phyloP scores from a whole-genome alignment of 306 rosid species.

The Hippophae rhamnoides region DNA sequence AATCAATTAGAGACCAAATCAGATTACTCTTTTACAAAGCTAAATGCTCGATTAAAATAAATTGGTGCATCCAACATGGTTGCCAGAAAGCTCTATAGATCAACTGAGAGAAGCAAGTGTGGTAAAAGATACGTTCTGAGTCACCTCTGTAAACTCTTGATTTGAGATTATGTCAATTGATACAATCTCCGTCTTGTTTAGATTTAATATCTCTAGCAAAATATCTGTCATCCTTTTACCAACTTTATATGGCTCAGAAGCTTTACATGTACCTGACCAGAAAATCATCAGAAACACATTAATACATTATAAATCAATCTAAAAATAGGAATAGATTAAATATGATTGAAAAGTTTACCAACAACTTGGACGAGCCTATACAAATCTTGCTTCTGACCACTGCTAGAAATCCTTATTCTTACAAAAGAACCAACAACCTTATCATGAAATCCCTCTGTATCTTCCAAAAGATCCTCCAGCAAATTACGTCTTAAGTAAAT shows the following conservation, averaged over 20 bases:
- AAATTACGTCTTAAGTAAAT: slow-evolving; percentile 82
- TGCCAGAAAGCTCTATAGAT: neutral
- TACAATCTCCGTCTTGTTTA: slow-evolving; percentile 90
- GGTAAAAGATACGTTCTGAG: slow-evolving; percentile 17
- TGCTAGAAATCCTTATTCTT: slow-evolving; percentile 95
- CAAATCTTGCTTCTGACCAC: slow-evolving; percentile 95
- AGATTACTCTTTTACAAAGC: too few relatives aligned
- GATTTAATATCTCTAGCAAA: slow-evolving; percentile 87
- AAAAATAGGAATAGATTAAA: slow-evolving; percentile 14
- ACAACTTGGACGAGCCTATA: slow-evolving; percentile 96
- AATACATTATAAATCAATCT: slow-evolving; percentile 11
- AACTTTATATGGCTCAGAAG: slow-evolving; percentile 89
- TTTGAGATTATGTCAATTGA: slow-evolving; percentile 91
- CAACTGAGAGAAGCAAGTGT: neutral
- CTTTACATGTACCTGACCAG: slow-evolving; percentile 90
- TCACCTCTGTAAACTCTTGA: slow-evolving; percentile 98
- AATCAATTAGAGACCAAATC: too few relatives aligned
- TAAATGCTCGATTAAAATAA: too few relatives aligned
- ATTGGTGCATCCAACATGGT: neutral
- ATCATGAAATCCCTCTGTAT: slow-evolving; percentile 60
- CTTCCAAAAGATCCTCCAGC: slow-evolving; percentile 84
- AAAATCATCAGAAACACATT: slow-evolving; percentile 24
- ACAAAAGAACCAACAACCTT: slow-evolving; percentile 80
- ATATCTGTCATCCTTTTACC: slow-evolving; percentile 80
- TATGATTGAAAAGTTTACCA: slow-evolving; percentile 45